These are phyloP conservation scores for Odontarrhena argentea DNA, from an alignment of 345 rosid genomes.

Conservation along the genomic window DNA sequence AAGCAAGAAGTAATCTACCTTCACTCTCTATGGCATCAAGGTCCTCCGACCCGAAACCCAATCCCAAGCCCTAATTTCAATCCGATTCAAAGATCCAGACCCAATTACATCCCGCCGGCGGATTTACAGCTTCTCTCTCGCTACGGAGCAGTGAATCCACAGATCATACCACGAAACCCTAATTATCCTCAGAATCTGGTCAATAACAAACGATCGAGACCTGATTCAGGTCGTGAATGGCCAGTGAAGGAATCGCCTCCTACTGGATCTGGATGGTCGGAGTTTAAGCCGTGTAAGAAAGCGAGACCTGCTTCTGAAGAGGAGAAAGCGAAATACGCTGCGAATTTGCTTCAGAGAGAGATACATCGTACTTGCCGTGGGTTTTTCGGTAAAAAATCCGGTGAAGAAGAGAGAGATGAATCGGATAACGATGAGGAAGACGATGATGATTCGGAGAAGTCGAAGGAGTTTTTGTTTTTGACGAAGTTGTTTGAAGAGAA, in stretches of 20 bases:
- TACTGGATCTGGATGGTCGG: slow-evolving; percentile 47
- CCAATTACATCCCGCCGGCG: slow-evolving; percentile 38
- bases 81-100: slow-evolving; percentile 33
- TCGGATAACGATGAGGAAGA: slow-evolving; percentile 40
- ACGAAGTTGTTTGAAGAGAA: slow-evolving; percentile 51
- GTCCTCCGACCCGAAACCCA: slow-evolving; percentile 57
- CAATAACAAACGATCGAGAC: slow-evolving; percentile 36
- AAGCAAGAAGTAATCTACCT: slow-evolving; percentile 71
- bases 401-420: slow-evolving; percentile 41
- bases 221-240: slow-evolving; percentile 44
- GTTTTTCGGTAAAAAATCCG: slow-evolving; percentile 40
- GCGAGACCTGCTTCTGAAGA: slow-evolving; percentile 28
- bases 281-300: slow-evolving; percentile 32
- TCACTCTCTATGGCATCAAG: slow-evolving; percentile 75
- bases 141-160: slow-evolving; percentile 27
- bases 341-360: slow-evolving; percentile 46
- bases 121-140: slow-evolving; percentile 41
- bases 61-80: slow-evolving; percentile 41
- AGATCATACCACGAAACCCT: slow-evolving; percentile 19
- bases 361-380: slow-evolving; percentile 45
- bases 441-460: slow-evolving; percentile 33
- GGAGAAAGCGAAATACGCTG: slow-evolving; percentile 43
- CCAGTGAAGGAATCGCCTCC: slow-evolving; percentile 38
- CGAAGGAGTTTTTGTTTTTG: slow-evolving; percentile 48
- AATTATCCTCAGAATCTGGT: background rate